Base-by-base conservation (phyloP, 805 yeast species). In the Candida tallmaniae region DNA sequence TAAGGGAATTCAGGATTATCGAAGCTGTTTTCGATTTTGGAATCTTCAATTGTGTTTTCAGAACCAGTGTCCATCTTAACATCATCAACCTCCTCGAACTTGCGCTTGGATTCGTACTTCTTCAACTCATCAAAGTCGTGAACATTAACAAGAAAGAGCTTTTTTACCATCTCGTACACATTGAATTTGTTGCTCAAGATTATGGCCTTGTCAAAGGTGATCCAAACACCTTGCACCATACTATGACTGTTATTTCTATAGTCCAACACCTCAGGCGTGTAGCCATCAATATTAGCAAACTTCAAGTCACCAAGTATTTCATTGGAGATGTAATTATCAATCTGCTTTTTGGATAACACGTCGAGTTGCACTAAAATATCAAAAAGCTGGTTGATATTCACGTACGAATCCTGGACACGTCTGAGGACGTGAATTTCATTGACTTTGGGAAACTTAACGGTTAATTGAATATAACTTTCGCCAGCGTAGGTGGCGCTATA, bases 181-280 rank as follows among this genome's bases (percentile, higher is more conserved):
- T 65, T 70, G 38, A 65, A 63, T 33, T 57, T 57, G 17, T 56
- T 45, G 9, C 69, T 62, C n/a, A 66, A 38, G 14, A 46, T 36
- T 12, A 66, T 67, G 2, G 71, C 70, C 44, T 58, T 62, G 37
- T 65, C 73, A 48, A 63, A 66, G 10, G 71, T 60, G 16, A 66
- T 52, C 73, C 73, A 66, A 14, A 65, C 34, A 0, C 73, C 73
- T 21, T 54, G 45, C 22, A 65, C 38, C 25, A 41, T 44, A 4
- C 40, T 21, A 36, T 56, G 54, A 14, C 51, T 56, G 40, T 56
- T 58, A n/a, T 43, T 32, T 4, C 58, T 42, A 23, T 46, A 54
- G 47, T 66, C 69, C 32, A 52, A 49, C 36, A 42, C 51, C 26
- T 47, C 47, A 14, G 48, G 41, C 5, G 45, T 34, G 21, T 40